These are phyloP conservation scores for Fomitopsis pulvina DNA, from an alignment of 768 basidiomycete species.

Conservation along the genomic window DNA sequence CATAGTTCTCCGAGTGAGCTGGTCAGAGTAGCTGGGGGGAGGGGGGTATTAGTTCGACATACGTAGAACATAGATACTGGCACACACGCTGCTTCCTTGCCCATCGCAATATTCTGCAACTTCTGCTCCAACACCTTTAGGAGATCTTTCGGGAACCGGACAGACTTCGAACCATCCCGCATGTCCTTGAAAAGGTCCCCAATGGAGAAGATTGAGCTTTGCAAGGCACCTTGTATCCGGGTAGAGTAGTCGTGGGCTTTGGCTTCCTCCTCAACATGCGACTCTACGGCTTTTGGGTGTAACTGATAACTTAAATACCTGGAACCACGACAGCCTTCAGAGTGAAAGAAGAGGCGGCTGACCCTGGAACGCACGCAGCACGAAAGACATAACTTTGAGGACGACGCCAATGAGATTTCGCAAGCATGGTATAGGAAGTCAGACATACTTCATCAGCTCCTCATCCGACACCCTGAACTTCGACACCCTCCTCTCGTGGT, in stretches of 20 bases:
- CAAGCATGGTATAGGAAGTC: background rate
- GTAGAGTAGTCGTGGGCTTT: conserved; percentile 63
- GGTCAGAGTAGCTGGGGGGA: conserved; percentile 72
- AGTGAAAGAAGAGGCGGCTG: conserved; percentile 9
- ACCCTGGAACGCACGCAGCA: conserved; percentile 59
- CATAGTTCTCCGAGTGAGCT: conserved; percentile 82
- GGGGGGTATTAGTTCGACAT: background rate
- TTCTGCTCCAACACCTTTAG: conserved; percentile 86
- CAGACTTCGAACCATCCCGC: conserved; percentile 72
- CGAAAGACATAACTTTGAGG: conserved; percentile 65
- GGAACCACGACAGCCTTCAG: conserved; percentile 8
- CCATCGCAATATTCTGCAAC: conserved; percentile 90
- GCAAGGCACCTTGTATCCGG: conserved; percentile 57
- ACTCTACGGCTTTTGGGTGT: conserved; percentile 44
- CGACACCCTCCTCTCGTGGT: conserved; percentile 69
- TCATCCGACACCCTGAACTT: conserved; percentile 79
- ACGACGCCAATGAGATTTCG: background rate
- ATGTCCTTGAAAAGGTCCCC: conserved; percentile 79
- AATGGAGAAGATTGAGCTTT: conserved; percentile 48
- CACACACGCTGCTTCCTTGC: conserved; percentile 81
- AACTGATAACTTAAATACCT: conserved; percentile 72
- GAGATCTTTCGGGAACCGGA: conserved; percentile 92
- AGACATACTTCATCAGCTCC: conserved; percentile 75
- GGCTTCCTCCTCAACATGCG: conserved; percentile 29
- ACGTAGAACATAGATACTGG: background rate